A percentile compares a stretch with the other conserved stretches of the same genome.
Conservation (phyloP, 2,329 filamentous ascomycete genomes). For the Monosporascus ibericus region DNA sequence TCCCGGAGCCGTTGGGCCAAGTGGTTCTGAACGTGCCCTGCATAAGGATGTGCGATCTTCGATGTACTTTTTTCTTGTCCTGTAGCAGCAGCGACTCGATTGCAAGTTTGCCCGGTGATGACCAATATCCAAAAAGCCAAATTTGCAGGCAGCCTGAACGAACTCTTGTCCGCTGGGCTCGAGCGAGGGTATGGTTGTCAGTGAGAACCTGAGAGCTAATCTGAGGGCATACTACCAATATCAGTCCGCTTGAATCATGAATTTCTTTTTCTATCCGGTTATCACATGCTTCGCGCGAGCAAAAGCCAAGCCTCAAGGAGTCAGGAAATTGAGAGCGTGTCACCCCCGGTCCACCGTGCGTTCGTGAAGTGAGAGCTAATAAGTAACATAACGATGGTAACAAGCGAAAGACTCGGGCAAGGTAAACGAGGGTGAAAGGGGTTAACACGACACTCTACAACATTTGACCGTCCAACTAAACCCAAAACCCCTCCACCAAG, state of each 20-base stretch:
- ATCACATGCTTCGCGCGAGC: neutral
- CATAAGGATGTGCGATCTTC: slow-evolving; percentile 6
- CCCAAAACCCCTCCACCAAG: too few species aligned
- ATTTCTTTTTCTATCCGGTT: neutral
- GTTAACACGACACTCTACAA: too few species aligned
- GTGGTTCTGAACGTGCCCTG: slow-evolving; percentile 5
- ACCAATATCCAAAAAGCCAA: slow-evolving; percentile 52
- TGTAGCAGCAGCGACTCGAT: slow-evolving; percentile 13
- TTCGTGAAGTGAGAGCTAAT: too few species aligned
- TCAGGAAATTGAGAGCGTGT: too few species aligned
- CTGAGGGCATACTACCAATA: slow-evolving; percentile 35
- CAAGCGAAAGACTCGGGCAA: too few species aligned
- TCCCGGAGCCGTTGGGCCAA: slow-evolving; percentile 10
- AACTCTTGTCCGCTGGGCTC: slow-evolving; percentile 5
- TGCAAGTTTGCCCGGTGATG: slow-evolving; percentile 40
- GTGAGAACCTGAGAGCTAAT: slow-evolving; percentile 53
- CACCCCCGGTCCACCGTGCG: too few species aligned
- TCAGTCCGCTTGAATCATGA: neutral
- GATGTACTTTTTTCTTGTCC: slow-evolving; percentile 7
- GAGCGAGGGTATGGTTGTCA: slow-evolving; percentile 34
- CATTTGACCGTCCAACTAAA: too few species aligned
- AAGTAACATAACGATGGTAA: too few species aligned
- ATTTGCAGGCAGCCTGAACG: slow-evolving; percentile 45
- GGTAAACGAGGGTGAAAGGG: too few species aligned
- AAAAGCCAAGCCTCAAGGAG: too few species aligned